Base-by-base conservation (phyloP, 2,329 filamentous ascomycete species). In the Dactylonectria estremocensis region DNA sequence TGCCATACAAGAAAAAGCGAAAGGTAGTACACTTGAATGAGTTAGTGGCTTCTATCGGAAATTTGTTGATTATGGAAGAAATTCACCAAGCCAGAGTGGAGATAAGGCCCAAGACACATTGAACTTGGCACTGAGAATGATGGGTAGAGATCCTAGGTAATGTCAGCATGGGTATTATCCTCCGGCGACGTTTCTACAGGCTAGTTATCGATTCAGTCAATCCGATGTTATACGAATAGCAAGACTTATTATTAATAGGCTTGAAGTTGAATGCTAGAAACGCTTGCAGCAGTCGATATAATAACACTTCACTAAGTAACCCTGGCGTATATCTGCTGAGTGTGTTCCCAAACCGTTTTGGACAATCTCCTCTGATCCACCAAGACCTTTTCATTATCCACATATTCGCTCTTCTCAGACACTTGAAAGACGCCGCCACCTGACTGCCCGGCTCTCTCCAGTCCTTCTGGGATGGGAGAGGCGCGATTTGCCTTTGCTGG, bases 371-470 rank as follows among this genome's bases (percentile, higher is more conserved):
- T 58, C 7, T 68, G 24, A 0, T 53, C 57, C 4, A 16, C 64
- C 14, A 73, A 14, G 1, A 73, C 64, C 14, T 72, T 72, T 5
- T 72, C 71, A 24, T 65, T 73, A 10, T 70, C 64, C 3, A 49
- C 64, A 9, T 61, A 40, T 1, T 73, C 69, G 8, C 71, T 72
- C 64, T 72, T 73, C 0, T 56, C 57, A 18, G 71, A 52, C 2
- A 72, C 28, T 49, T 67, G 43, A 20, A 73, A 73, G 1, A 73
- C 62, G 3, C 71, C 69, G 11, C 62, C 59, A 0, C 49, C 14
- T 13, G 67, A 64, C n/a, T 22, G 5, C 2, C 14, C n/a, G 0
- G 67, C 61, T 33, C 55, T 73, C 0, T 35, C 33, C 0, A 69
- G 40, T 0, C 57, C 64, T 0, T 67, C 20, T 0, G 69, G 71